Evolutionary conservation across 495 filamentous ascomycete species (phyloP).

Genomic region (Talaromyces stipitatus): DNA sequence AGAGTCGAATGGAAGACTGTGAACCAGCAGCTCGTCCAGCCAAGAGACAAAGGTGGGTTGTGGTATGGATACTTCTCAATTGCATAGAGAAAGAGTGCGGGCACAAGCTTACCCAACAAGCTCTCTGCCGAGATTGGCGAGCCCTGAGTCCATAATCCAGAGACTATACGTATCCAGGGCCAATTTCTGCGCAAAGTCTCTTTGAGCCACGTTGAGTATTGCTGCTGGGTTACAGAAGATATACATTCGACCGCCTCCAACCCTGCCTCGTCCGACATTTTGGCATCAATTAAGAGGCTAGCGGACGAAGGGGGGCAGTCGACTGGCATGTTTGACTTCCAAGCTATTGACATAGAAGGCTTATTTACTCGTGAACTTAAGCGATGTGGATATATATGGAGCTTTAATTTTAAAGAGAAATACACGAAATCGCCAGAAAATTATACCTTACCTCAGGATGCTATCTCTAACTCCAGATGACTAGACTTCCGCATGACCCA

Average conservation of each 20-base stretch:
- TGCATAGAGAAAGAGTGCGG: no score
- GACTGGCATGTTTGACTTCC: neutral
- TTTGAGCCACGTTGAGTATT: neutral
- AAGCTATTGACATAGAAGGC: neutral
- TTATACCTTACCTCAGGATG: neutral
- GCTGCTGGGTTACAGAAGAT: neutral
- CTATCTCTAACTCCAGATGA: neutral
- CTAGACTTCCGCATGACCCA: no score
- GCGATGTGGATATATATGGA: neutral
- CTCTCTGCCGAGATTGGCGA: neutral
- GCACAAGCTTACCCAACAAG: no score
- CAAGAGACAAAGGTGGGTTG: no score
- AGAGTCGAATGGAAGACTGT: neutral
- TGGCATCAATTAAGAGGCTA: neutral
- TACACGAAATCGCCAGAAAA: neutral
- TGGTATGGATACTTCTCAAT: no score
- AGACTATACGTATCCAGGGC: neutral
- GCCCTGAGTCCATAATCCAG: neutral
- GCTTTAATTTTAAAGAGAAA: neutral
- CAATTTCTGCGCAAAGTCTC: neutral
- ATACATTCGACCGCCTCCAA: neutral
- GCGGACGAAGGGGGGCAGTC: neutral
- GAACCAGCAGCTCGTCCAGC: neutral
- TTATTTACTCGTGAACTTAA: neutral
- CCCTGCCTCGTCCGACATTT: neutral